phyloP scores from a whole-genome alignment of 73 alveolate genomes.

The Tetrahymena elliotti region DNA sequence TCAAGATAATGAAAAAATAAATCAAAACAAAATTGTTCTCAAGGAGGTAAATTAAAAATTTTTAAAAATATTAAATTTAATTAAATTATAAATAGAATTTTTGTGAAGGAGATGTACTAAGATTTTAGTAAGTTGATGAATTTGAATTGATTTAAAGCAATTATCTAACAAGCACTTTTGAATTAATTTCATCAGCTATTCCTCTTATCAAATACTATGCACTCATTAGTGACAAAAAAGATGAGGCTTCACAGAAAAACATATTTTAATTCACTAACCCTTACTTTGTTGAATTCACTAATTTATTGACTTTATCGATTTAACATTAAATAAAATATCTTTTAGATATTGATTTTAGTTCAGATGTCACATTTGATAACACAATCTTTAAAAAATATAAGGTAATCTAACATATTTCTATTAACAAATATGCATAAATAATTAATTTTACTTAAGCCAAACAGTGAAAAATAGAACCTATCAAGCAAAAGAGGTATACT shows the following conservation, averaged over 20 bases:
- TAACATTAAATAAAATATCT: neutral
- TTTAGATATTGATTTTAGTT: neutral
- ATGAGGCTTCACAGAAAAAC: neutral
- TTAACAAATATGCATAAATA: neutral
- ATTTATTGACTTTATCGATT: neutral
- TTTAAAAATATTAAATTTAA: neutral
- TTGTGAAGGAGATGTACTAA: neutral
- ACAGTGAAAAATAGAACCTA: neutral
- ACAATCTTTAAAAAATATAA: neutral
- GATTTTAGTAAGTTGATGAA: neutral
- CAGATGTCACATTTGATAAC: neutral
- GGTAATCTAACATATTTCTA: neutral
- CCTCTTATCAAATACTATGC: neutral
- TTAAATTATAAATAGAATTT: neutral
- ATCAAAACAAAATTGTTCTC: neutral
- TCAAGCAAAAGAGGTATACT: neutral
- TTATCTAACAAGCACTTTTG: neutral
- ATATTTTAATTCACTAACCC: neutral
- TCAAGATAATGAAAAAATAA: neutral
- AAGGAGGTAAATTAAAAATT: neutral
- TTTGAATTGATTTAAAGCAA: neutral
- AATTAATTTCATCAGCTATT: neutral
- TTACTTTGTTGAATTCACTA: neutral
- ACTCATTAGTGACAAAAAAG: neutral
- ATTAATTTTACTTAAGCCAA: neutral